These are phyloP conservation scores for Cryptococcus amylolentus DNA, from an alignment of 1,284 basidiomycete genomes.

Conservation along the genomic window DNA sequence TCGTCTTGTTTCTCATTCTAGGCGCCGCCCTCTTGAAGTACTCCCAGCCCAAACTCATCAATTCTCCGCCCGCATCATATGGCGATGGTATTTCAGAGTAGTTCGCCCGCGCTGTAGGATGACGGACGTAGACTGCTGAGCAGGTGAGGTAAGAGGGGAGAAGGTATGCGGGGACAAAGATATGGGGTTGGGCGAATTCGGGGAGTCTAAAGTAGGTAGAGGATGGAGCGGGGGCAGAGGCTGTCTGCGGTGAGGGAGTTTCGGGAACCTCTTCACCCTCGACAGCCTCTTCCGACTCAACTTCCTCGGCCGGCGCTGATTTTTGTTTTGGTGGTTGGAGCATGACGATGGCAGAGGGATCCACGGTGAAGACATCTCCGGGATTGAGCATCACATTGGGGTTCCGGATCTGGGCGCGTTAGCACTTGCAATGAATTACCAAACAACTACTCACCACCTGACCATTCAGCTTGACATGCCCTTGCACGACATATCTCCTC, in stretches of 20 bases:
- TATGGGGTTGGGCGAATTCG: slow-evolving; percentile 78
- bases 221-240: slow-evolving; percentile 20
- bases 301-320: slow-evolving; percentile 16
- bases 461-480: slow-evolving; percentile 86
- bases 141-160: slow-evolving; percentile 88
- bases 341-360: slow-evolving; percentile 77
- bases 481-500: slow-evolving; percentile 77
- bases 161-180: slow-evolving; percentile 94
- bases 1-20: slow-evolving; percentile 60
- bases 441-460: slow-evolving; percentile 61
- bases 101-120: slow-evolving; percentile 87
- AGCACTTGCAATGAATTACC: background rate
- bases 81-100: slow-evolving; percentile 92
- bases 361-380: slow-evolving; percentile 88
- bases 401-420: slow-evolving; percentile 60
- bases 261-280: slow-evolving; percentile 22
- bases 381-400: slow-evolving; percentile 88
- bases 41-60: slow-evolving; percentile 81
- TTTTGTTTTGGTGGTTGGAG: slow-evolving; percentile 44
- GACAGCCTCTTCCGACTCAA: slow-evolving; percentile 8
- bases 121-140: slow-evolving; percentile 88
- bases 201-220: slow-evolving; percentile 70
- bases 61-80: slow-evolving; percentile 86
- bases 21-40: slow-evolving; percentile 69
- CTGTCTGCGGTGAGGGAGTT: slow-evolving; percentile 24